Evolutionary conservation across 441 rosid species (phyloP), one percentile per base, ranked within the genome.

Genomic region (Croton setiger): DNA sequence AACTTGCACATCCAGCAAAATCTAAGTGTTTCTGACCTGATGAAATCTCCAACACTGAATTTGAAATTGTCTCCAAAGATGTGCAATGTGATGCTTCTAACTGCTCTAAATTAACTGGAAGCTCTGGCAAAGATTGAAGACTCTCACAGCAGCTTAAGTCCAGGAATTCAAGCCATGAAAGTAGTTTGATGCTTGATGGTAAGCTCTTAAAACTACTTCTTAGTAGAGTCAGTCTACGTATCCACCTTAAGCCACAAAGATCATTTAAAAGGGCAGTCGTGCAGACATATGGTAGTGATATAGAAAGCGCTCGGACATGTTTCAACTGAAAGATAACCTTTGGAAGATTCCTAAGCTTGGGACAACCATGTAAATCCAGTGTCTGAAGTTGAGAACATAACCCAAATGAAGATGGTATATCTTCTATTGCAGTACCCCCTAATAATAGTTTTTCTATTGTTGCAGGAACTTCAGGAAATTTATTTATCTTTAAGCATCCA

Each of bases 271-370:
- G 44, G n/a, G 17, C 23, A 11, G 10, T 36, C 4, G 36, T 4
- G 7, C 33, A 49, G 59, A 43, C 7, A 60, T 47, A 51, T 17
- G 52, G 18, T 0, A 18, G n/a, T 7, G 45, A 3, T 4, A 65
- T 56, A 17, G 5, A 0, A 10, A 65, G 58, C 0, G 0, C 3
- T 0, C 17, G 0, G 37, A 65, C 60, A 33, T 5, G 53, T 35
- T 33, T 60, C 63, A 60, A 14, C 4, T 36, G 12, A 10, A 15
- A 31, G 36, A 60, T 3, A 17, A n/a, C 43, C 7, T 9, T 66
- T 11, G 69, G 47, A n/a, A 66, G 58, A 66, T 9, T 52, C 69
- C 37, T 36, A 5, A 66, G 59, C n/a, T 27, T 66, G 36, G 4
- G 35, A 31, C 69, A 66, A 27, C 36, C 12, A 2, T 4, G 10